phyloP scores from a whole-genome alignment of 192 early-diverging fungal genomes.

The Dispira parvispora region DNA sequence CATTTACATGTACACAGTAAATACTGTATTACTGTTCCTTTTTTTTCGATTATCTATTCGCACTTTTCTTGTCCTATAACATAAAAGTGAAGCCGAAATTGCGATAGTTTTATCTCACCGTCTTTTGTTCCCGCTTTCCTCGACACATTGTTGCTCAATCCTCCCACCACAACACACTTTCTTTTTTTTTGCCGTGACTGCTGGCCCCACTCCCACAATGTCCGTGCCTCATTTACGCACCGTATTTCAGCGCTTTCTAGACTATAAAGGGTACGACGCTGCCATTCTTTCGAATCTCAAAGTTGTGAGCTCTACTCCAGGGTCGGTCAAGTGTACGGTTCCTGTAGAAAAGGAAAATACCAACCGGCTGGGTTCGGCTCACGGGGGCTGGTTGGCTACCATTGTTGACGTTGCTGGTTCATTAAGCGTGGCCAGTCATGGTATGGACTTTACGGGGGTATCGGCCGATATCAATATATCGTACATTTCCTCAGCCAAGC shows the following conservation, averaged over 20 bases:
- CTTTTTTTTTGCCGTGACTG: slow-evolving; percentile 2
- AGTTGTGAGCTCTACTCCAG: not conserved
- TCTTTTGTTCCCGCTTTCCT: too few relatives aligned
- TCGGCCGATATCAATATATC: slow-evolving; percentile 29
- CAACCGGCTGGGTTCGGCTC: slow-evolving; percentile 24
- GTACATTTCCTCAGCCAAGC: slow-evolving; percentile 23
- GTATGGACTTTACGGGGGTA: slow-evolving; percentile 23
- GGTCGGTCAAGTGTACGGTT: not conserved
- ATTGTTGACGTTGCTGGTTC: slow-evolving; percentile 30
- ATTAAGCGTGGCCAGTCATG: slow-evolving; percentile 24
- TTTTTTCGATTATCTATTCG: too few relatives aligned
- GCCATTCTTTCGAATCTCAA: not conserved
- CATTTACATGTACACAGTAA: too few relatives aligned
- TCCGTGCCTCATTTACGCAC: not conserved
- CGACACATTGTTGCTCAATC: too few relatives aligned
- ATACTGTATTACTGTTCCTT: too few relatives aligned
- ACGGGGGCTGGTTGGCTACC: slow-evolving; percentile 32
- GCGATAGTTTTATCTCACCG: too few relatives aligned
- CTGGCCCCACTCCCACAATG: slow-evolving; percentile 7
- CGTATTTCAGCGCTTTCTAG: not conserved
- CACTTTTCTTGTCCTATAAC: too few relatives aligned
- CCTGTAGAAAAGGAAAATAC: slow-evolving; percentile 5
- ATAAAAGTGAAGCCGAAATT: too few relatives aligned
- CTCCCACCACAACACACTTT: not conserved
- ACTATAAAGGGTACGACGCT: not conserved